phyloP scores from a whole-genome alignment of 768 basidiomycete genomes.

The Mycena vulgaris region DNA sequence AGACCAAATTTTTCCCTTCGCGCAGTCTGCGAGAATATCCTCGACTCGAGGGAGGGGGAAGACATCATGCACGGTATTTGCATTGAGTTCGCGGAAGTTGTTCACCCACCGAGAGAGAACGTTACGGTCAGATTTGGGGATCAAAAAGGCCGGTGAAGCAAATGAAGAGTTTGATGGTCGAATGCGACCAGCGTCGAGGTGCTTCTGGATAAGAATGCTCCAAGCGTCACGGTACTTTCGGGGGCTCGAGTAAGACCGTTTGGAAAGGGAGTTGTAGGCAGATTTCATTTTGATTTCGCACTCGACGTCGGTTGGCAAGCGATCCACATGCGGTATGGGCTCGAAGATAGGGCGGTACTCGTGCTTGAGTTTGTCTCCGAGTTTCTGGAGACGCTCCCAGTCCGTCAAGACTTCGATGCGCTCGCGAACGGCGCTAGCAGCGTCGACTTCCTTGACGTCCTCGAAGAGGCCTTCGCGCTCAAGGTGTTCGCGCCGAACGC shows the following conservation, averaged over 20 bases:
- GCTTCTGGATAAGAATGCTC: slow-evolving; percentile 45
- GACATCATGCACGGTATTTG: slow-evolving; percentile 40
- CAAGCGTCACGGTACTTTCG: slow-evolving; percentile 50
- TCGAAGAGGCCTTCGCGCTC: not conserved
- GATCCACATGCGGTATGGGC: slow-evolving; percentile 38
- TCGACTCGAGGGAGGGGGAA: no score
- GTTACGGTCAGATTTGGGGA: slow-evolving; percentile 48
- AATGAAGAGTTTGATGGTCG: slow-evolving; percentile 41
- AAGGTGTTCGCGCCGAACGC: not conserved
- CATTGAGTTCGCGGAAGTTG: slow-evolving; percentile 45
- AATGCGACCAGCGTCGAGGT: slow-evolving; percentile 48
- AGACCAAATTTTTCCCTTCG: slow-evolving; percentile 53
- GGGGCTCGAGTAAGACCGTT: slow-evolving; percentile 44
- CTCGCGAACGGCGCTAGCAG: not conserved
- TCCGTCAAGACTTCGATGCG: not conserved
- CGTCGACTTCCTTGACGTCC: not conserved
- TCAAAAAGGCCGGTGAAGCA: slow-evolving; percentile 51
- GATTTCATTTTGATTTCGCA: slow-evolving; percentile 43
- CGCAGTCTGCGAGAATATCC: slow-evolving; percentile 53
- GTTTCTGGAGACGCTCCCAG: not conserved
- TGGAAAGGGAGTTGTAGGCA: slow-evolving; percentile 35
- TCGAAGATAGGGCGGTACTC: slow-evolving; percentile 41
- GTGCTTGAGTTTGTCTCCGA: slow-evolving; percentile 1
- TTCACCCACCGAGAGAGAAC: slow-evolving; percentile 46
- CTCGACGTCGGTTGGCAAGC: slow-evolving; percentile 39